Conservation (phyloP, 768 basidiomycete genomes). For the Rubroboletus satanas region DNA sequence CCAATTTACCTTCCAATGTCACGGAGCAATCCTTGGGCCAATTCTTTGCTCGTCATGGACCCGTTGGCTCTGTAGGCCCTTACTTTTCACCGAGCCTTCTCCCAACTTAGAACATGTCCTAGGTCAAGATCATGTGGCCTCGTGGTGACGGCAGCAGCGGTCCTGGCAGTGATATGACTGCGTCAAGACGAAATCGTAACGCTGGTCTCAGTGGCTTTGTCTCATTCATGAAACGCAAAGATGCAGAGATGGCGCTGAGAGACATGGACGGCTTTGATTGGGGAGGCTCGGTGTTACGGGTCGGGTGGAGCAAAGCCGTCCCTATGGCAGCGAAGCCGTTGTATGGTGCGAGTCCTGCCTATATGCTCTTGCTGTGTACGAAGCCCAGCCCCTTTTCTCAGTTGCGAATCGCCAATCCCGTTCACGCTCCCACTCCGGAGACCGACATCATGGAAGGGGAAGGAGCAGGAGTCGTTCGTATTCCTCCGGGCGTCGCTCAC, state of each 20-base stretch:
- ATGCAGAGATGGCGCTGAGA: constrained; percentile 84
- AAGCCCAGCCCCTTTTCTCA: constrained; percentile 1
- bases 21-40: constrained; percentile 82
- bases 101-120: background rate
- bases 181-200: constrained; percentile 64
- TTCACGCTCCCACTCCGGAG: constrained; percentile 34
- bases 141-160: constrained; percentile 67
- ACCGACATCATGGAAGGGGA: constrained; percentile 24
- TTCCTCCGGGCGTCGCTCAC: constrained; percentile 25
- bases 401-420: constrained; percentile 27
- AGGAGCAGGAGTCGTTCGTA: constrained; percentile 27
- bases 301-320: constrained; percentile 97
- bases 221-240: constrained; percentile 89
- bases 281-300: constrained; percentile 83
- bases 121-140: constrained; percentile 99
- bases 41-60: constrained; percentile 88
- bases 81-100: background rate
- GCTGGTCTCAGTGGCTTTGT: constrained; percentile 92
- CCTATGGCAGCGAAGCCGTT: constrained; percentile 73
- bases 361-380: background rate
- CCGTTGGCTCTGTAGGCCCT: constrained; percentile 79
- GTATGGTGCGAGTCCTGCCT: constrained; percentile 57
- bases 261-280: constrained; percentile 93
- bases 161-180: constrained; percentile 73
- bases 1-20: constrained; percentile 84